Percentiles rank a stretch among this genome's conserved stretches.
Conservation (phyloP, 345 rosid species). For the Pelargonium nanum region DNA sequence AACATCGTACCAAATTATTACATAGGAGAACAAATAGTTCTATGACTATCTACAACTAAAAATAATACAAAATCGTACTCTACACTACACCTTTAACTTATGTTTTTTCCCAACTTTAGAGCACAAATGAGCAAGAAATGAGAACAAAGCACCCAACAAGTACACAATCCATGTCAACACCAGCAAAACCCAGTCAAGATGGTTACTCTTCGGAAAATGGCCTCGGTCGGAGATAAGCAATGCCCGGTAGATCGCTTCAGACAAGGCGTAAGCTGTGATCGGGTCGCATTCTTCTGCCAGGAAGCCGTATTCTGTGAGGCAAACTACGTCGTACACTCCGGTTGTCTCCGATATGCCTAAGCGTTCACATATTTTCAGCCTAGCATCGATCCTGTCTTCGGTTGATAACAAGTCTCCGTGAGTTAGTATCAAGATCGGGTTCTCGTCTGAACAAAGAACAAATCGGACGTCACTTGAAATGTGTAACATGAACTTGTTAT, state of each 20-base stretch:
- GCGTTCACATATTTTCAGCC: constrained; percentile 36
- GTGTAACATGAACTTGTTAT: no score
- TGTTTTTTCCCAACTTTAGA: constrained; percentile 24
- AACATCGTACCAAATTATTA: no score
- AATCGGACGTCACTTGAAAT: no score
- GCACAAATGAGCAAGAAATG: constrained; percentile 34
- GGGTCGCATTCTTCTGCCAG: constrained; percentile 46
- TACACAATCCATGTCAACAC: constrained; percentile 25
- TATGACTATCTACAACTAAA: not conserved
- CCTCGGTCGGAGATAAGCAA: constrained; percentile 42
- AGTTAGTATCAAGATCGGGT: constrained; percentile 40
- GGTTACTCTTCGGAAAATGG: constrained; percentile 30
- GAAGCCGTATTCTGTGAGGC: constrained; percentile 48
- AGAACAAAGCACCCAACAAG: constrained; percentile 25
- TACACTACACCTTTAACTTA: not conserved
- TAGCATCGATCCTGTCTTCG: constrained; percentile 37
- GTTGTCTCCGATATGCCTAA: constrained; percentile 28
- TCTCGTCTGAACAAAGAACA: constrained; percentile 33
- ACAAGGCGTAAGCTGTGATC: constrained; percentile 30
- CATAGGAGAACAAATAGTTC: not conserved
- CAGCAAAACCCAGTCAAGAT: constrained; percentile 24
- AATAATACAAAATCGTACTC: not conserved
- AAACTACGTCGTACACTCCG: constrained; percentile 39
- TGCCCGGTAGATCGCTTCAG: constrained; percentile 42
- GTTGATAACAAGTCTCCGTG: constrained; percentile 45